Percentiles rank a stretch among this genome's conserved stretches.
These are phyloP conservation scores for Camellia lanceoleosa DNA, from an alignment of 148 eudicot species.

Conservation along the genomic window DNA sequence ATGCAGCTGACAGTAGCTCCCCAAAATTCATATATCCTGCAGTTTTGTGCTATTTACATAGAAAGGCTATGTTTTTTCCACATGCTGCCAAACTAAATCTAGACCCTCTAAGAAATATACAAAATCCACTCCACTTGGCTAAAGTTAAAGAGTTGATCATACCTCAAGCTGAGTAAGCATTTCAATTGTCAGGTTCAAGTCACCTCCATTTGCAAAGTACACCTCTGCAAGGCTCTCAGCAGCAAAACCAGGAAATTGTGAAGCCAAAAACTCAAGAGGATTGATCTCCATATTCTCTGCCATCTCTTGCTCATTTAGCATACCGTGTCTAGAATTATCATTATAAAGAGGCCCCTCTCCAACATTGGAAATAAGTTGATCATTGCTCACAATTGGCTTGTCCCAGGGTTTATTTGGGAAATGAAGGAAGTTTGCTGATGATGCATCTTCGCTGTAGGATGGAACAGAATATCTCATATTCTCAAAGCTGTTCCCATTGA, in stretches of 20 bases:
- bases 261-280: constrained; percentile 71
- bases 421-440: constrained; percentile 44
- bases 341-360: constrained; percentile 38
- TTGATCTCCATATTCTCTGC: constrained; percentile 40
- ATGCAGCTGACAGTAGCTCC: background rate
- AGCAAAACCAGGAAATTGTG: constrained; percentile 94
- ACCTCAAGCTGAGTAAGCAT: constrained; percentile 99
- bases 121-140: constrained; percentile 8
- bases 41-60: background rate
- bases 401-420: constrained; percentile 58
- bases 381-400: constrained; percentile 37
- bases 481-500: constrained; percentile 44
- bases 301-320: constrained; percentile 40
- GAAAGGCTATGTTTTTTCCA: too few relatives aligned
- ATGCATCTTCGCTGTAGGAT: constrained; percentile 47
- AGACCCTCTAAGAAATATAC: background rate
- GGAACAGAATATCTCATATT: constrained; percentile 43
- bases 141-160: constrained; percentile 24
- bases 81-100: background rate
- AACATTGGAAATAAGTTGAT: constrained; percentile 42
- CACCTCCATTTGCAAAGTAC: constrained; percentile 77
- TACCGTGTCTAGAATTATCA: constrained; percentile 36
- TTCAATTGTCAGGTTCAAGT: constrained; percentile 76
- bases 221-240: constrained; percentile 90
- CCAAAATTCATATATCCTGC: background rate